Conservation (phyloP, 164 flowering plant species). For the Platanus orientalis region DNA sequence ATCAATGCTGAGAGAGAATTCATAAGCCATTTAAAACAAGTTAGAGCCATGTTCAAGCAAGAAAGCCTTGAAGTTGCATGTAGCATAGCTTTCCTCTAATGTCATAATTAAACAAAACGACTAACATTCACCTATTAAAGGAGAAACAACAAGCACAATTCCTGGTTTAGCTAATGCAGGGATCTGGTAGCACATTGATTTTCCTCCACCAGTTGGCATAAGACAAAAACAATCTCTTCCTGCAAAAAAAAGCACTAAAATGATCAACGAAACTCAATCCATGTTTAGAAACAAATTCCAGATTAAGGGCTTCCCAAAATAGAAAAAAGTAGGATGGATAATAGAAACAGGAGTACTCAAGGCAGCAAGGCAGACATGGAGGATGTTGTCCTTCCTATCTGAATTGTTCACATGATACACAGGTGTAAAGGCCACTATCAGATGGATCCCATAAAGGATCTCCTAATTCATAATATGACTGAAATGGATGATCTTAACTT, state of each 20-base stretch:
- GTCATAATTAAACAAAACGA: constrained; percentile 14
- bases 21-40: constrained; percentile 13
- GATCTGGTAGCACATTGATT: constrained; percentile 91
- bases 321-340: not conserved
- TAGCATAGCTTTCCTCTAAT: constrained; percentile 11
- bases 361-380: not conserved
- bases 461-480: not conserved
- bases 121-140: constrained; percentile 67
- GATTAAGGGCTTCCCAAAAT: not conserved
- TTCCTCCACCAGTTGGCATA: constrained; percentile 98
- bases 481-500: not conserved
- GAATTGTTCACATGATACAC: not conserved
- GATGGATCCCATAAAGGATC: not conserved
- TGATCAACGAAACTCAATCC: not conserved
- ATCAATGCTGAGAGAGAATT: constrained; percentile 57
- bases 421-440: not conserved
- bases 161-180: constrained; percentile 77
- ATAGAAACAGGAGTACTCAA: not conserved
- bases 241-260: constrained; percentile 20
- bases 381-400: not conserved
- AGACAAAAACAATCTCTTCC: constrained; percentile 94
- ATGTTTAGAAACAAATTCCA: not conserved
- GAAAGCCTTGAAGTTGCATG: constrained; percentile 17
- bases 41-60: constrained; percentile 21
- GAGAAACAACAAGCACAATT: constrained; percentile 86